Conservation (phyloP, 768 basidiomycete species). For the Pleurotus pulmonarius region DNA sequence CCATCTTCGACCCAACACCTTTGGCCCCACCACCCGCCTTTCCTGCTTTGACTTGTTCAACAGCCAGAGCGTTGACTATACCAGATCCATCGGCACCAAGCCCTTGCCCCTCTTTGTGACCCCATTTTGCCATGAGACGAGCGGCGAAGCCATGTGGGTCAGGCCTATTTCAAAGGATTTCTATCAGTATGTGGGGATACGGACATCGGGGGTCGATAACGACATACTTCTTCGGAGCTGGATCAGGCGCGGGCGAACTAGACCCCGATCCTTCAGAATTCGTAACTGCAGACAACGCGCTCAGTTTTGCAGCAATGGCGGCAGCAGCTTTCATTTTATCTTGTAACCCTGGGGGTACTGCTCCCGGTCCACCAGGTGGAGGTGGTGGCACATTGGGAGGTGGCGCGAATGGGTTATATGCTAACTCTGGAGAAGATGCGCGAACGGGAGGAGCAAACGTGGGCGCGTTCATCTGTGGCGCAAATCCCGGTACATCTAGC, state of each 20-base stretch:
- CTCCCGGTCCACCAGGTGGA: slow-evolving; percentile 33
- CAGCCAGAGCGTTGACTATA: slow-evolving; percentile 84
- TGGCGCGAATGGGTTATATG: slow-evolving; percentile 71
- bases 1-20: slow-evolving; percentile 64
- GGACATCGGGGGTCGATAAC: not conserved
- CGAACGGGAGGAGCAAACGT: slow-evolving; percentile 18
- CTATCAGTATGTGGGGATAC: not conserved
- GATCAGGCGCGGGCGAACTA: slow-evolving; percentile 21
- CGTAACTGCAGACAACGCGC: slow-evolving; percentile 45
- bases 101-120: slow-evolving; percentile 91
- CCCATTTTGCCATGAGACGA: slow-evolving; percentile 94
- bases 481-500: slow-evolving; percentile 3
- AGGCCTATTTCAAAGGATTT: slow-evolving; percentile 26
- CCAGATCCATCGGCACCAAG: slow-evolving; percentile 81
- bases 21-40: slow-evolving; percentile 31
- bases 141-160: slow-evolving; percentile 78
- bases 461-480: too few species aligned
- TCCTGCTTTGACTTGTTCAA: slow-evolving; percentile 58
- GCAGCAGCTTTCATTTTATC: slow-evolving; percentile 75
- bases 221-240: slow-evolving; percentile 12
- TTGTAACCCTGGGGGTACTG: slow-evolving; percentile 43
- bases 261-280: slow-evolving; percentile 22
- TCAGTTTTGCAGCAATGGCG: slow-evolving; percentile 74
- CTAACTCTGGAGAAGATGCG: slow-evolving; percentile 45
- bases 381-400: slow-evolving; percentile 58